Evolutionary conservation across 805 yeast genomes (phyloP), one percentile per base, ranked within the genome.

Genomic region (Tetrapisispora nanseiensis): DNA sequence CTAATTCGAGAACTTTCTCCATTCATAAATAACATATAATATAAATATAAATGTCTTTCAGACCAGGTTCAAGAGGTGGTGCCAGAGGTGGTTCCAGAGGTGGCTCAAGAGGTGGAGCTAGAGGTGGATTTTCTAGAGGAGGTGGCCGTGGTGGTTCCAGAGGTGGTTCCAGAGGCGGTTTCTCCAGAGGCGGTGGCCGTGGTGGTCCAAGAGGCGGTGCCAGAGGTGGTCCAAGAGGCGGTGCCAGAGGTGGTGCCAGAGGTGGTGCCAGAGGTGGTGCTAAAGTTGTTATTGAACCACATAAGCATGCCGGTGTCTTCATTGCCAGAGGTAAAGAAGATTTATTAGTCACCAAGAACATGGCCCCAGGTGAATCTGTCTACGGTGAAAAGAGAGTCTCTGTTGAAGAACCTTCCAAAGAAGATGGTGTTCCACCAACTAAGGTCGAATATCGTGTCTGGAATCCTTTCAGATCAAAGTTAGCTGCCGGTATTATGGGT

Each of bases 401-500:
- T 45, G 76, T 92, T 48, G 98, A 92, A 67, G 96, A 85, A 65
- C 95, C 97, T 52, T 77, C 90, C 45, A 78, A 73, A 59, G 95
- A 83, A 63, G 95, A 83, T 61, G 83, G 82, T 62, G 85, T 80
- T 46, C 85, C 92, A 54, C 80, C 92, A 52, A 87, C 97, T 62
- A 92, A 92, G 76, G 77, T 80, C 48, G 98, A 92, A 75, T 92
- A 92, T 81, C 89, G 98, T 78, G 98, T 92, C 55, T 92, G 98
- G 98, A 92, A 92, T 72, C 98, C 98, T 51, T 92, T 92, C 84
- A 84, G 98, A 81, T 90, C 97, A 46, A 92, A 92, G 78, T 75
- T 92, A 73, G 98, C 98, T 66, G 98, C 98, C 50, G 98, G 98
- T 84, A 86, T 92, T 55, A 85, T 92, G 86, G 98, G 98, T 72